Conservation (phyloP, 1,139 yeast species). For the Casaregolazyma lundiana region DNA sequence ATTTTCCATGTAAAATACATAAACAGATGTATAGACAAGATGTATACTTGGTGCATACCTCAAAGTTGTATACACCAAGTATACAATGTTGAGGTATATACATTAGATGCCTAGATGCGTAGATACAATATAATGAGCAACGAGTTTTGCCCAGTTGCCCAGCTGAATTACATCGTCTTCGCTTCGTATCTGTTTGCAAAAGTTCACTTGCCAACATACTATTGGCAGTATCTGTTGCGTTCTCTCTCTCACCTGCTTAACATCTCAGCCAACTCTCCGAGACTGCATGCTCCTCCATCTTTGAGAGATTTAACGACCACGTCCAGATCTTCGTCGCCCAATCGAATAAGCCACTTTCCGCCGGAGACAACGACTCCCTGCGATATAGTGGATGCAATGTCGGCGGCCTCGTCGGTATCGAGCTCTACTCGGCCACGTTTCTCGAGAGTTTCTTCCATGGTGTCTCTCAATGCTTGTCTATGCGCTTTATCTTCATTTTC, state of each 20-base stretch:
- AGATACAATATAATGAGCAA: too few species aligned
- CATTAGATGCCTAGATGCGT: too few species aligned
- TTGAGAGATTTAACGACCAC: constrained; percentile 9
- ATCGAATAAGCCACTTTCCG: constrained; percentile 17
- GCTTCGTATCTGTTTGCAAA: too few species aligned
- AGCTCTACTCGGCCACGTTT: constrained; percentile 15
- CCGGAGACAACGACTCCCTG: constrained; percentile 15
- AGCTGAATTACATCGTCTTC: too few species aligned
- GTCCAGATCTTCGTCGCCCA: constrained; percentile 7
- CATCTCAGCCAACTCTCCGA: constrained; percentile 7
- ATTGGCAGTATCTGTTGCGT: background rate
- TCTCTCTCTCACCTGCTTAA: background rate
- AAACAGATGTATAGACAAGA: too few species aligned
- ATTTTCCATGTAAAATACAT: too few species aligned
- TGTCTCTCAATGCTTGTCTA: constrained; percentile 9
- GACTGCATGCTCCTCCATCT: constrained; percentile 7
- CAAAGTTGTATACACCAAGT: too few species aligned
- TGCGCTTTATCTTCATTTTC: constrained; percentile 18
- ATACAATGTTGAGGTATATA: too few species aligned
- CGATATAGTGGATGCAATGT: constrained; percentile 16
- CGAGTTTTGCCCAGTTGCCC: too few species aligned
- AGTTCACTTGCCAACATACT: too few species aligned
- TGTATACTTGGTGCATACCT: too few species aligned
- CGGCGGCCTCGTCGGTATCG: constrained; percentile 15
- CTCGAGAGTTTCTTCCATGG: constrained; percentile 13